Conservation (phyloP, 2,329 filamentous ascomycete species). For the Colletotrichum euphorbiae region DNA sequence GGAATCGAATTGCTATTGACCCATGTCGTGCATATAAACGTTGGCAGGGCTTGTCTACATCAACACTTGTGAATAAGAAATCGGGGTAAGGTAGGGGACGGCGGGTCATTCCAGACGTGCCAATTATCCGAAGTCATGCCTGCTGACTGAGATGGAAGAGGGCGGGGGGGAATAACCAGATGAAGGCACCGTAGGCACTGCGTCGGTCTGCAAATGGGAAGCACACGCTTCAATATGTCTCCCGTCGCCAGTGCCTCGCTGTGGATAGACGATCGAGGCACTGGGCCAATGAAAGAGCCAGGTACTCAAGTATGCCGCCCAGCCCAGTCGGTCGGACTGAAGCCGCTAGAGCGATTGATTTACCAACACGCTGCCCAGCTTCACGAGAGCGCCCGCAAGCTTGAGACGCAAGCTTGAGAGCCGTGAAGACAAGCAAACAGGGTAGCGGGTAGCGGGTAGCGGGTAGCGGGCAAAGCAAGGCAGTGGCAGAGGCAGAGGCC, state of each 20-base stretch:
- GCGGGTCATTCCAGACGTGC: conserved; percentile 1
- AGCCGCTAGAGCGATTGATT: background rate
- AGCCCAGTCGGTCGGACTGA: background rate
- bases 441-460: background rate
- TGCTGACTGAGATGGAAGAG: background rate
- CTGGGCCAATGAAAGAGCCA: background rate
- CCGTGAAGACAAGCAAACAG: background rate
- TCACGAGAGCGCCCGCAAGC: background rate
- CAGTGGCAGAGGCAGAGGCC: background rate
- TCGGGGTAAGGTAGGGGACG: background rate
- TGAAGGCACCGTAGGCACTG: conserved; percentile 8
- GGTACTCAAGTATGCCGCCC: background rate
- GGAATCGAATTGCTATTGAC: conserved; percentile 9
- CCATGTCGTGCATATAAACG: conserved; percentile 37
- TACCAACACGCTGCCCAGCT: background rate
- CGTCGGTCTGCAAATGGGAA: background rate
- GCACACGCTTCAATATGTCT: background rate
- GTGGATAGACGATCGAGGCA: background rate
- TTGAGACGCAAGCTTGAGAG: conserved; percentile 6
- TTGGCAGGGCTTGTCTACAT: conserved; percentile 15
- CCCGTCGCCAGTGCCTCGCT: background rate
- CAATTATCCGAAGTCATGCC: conserved; percentile 2
- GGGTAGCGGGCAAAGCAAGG: background rate
- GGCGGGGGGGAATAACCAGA: background rate
- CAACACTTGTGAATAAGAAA: conserved; percentile 7